A percentile compares a stretch with the other conserved stretches of the same genome.
Conservation (phyloP, 148 eudicot genomes). For the Vaccinium corymbosum region DNA sequence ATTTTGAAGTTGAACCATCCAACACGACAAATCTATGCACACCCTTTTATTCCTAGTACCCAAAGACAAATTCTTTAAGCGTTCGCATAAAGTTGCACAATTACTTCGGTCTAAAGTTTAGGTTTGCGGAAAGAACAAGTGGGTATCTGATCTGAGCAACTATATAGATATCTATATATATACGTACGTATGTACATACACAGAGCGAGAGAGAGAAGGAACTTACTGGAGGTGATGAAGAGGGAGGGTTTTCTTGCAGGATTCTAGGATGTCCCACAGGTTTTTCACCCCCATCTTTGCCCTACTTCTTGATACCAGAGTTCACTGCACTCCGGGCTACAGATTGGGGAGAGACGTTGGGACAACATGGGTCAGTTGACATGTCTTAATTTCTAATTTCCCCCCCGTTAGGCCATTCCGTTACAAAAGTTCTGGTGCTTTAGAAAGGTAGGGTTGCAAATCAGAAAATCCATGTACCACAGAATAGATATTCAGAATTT, state of each 20-base stretch:
- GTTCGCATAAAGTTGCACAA: neutral
- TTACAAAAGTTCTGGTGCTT: too few species aligned
- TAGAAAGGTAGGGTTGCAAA: too few species aligned
- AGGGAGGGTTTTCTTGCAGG: slow-evolving; percentile 92
- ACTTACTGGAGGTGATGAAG: slow-evolving; percentile 91
- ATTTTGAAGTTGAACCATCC: slow-evolving; percentile 91
- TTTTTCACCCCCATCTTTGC: slow-evolving; percentile 76
- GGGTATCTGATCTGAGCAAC: neutral
- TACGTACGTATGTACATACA: too few species aligned
- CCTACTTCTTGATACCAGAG: neutral
- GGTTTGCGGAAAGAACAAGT: neutral
- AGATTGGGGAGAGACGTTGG: neutral
- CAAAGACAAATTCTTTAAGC: slow-evolving; percentile 13
- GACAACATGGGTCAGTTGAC: too few species aligned
- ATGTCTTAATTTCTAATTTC: too few species aligned
- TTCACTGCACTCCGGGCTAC: neutral
- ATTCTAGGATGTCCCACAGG: slow-evolving; percentile 84
- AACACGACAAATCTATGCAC: slow-evolving; percentile 89
- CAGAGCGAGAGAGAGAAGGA: neutral
- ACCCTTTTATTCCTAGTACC: slow-evolving; percentile 81
- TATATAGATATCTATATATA: neutral
- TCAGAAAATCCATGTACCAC: too few species aligned
- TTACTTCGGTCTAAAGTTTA: neutral
- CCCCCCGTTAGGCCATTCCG: too few species aligned
- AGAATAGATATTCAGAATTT: too few species aligned